Percentiles rank a stretch among this genome's conserved stretches.
Conservation (phyloP, 441 rosid genomes). For the Adansonia madagascariensis region DNA sequence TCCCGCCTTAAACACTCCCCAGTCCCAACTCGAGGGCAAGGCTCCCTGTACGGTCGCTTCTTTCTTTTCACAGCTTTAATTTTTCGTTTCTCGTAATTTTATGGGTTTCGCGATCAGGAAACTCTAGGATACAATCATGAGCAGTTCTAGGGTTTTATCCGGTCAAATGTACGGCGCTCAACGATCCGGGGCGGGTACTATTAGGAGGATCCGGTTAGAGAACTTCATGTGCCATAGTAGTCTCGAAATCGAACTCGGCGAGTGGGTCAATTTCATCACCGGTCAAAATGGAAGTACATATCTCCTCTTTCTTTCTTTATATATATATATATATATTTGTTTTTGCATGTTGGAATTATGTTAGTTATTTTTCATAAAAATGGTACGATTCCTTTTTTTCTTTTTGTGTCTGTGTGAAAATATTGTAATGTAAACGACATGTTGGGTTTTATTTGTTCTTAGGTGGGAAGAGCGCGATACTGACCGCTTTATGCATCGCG, state of each 20-base stretch:
- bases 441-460: slow-evolving; percentile 27
- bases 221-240: slow-evolving; percentile 87
- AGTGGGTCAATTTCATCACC: slow-evolving; percentile 81
- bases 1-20: slow-evolving; percentile 36
- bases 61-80: neutral
- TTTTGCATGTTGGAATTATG: neutral
- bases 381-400: neutral
- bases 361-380: neutral
- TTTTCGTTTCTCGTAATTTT: slow-evolving; percentile 13
- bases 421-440: neutral
- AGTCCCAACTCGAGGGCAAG: neutral
- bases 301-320: neutral
- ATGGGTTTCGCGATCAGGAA: slow-evolving; percentile 17
- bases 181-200: slow-evolving; percentile 60
- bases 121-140: slow-evolving; percentile 38
- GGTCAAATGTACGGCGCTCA: slow-evolving; percentile 21
- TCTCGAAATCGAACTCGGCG: slow-evolving; percentile 72
- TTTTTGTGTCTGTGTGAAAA: neutral
- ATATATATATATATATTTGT: neutral
- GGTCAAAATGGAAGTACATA: slow-evolving; percentile 87
- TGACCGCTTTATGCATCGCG: slow-evolving; percentile 90
- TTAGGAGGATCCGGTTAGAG: slow-evolving; percentile 68
- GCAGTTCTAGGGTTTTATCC: slow-evolving; percentile 34
- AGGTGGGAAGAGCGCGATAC: slow-evolving; percentile 94
- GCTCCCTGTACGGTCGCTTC: neutral